Percentiles rank a stretch among this genome's conserved stretches.
Conservation (phyloP, 1,139 yeast species). For the Hemisphaericaspora xylanilytica region DNA sequence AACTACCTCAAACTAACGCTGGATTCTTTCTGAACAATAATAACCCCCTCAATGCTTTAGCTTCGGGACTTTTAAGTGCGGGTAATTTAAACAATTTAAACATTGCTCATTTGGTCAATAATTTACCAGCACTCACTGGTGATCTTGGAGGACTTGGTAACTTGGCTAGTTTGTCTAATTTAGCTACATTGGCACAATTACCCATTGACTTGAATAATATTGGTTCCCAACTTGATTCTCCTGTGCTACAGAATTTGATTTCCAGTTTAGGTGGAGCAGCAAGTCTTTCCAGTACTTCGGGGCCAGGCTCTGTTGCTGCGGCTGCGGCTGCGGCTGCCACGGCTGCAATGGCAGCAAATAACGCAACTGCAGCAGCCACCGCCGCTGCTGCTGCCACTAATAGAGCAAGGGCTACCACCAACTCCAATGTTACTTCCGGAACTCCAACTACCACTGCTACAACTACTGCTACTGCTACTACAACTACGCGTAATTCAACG, state of each 20-base stretch:
- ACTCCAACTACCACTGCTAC: too few relatives aligned
- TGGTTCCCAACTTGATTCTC: constrained; percentile 30
- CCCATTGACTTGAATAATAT: constrained; percentile 42
- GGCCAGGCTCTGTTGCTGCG: constrained; percentile 6
- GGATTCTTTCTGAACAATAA: constrained; percentile 1
- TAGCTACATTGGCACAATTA: constrained; percentile 45
- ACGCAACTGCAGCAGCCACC: constrained; percentile 11
- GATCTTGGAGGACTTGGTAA: constrained; percentile 33
- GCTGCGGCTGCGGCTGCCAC: constrained; percentile 3
- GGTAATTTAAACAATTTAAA: constrained; percentile 47
- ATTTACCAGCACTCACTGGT: constrained; percentile 28
- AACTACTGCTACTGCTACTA: too few relatives aligned
- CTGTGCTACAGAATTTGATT: constrained; percentile 11
- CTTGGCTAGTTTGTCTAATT: constrained; percentile 39
- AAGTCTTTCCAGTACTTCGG: constrained; percentile 1
- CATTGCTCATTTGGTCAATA: constrained; percentile 45
- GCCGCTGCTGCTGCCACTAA: constrained; percentile 8
- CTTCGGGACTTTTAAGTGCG: constrained; percentile 31
- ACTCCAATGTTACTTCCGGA: too few relatives aligned
- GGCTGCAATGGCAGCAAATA: too few relatives aligned
- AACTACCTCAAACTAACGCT: constrained; percentile 1
- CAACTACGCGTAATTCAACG: too few relatives aligned
- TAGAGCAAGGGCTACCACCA: too few relatives aligned
- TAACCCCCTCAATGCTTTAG: constrained; percentile 13
- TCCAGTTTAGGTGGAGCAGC: constrained; percentile 3